Evolutionary conservation across 2,329 filamentous ascomycete species (phyloP), one percentile per base, ranked within the genome.

Genomic region (Sporothrix schenckii): DNA sequence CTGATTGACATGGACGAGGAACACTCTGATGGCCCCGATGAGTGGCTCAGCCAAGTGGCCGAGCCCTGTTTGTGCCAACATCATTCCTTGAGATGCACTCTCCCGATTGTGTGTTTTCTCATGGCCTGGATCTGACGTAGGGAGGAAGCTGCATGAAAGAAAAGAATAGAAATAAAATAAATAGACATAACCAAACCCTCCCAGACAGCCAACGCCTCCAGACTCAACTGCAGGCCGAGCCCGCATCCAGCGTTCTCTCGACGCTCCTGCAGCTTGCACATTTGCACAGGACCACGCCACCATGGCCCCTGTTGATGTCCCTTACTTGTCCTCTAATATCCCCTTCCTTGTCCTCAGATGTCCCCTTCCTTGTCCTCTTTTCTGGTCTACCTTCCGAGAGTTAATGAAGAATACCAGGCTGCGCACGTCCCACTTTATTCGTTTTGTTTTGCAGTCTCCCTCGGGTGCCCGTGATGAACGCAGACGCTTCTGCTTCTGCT

Each of bases 1-100:
- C 14, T 44, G 10, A 39, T 61, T 27, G 27, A 44, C 58, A 14
- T 44, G 24, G 58, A 41, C 39, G 47, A 16, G 10, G 21, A 7
- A n/a, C n/a, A 24, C 10, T 41, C 34, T 14, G n/a, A 16, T 9
- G 27, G 21, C 34, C 10, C 34, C 10, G 10, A n/a, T n/a, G 2
- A n/a, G 41, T 13, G 11, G 34, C 60, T 58, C 44, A 41, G 52
- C 61, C 61, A 60, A 41, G 34, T 30, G n/a, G 52, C 69, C 61
- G 66, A 70, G 69, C 69, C 69, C 47, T 70, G 69, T 34, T 70
- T 66, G 69, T 70, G 34, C 53, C 13, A 53, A 10, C 3, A 19
- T 65, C 14, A 7, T 39, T 9, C 14, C 47, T 16, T n/a, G n/a
- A 16, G 44, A 27, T 44, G n/a, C 9, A 24, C 47, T 21, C 21